phyloP scores from a whole-genome alignment of 2,329 filamentous ascomycete species.

The Paecilomyces variotii region DNA sequence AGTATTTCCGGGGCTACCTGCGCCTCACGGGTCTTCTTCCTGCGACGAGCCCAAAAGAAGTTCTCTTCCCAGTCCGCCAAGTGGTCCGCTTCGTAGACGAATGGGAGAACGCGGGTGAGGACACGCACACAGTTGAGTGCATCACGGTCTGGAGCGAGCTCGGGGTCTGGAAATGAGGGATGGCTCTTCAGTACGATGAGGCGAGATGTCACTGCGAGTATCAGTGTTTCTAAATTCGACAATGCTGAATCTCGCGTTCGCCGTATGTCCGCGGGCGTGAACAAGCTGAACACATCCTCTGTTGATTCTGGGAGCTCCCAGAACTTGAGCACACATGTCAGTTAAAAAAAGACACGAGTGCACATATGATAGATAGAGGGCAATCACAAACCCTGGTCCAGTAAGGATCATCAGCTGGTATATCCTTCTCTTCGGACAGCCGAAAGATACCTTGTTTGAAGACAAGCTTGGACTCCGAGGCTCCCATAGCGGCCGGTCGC shows the following conservation, averaged over 20 bases:
- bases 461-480: conserved; percentile 95
- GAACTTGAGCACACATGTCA: conserved; percentile 53
- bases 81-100: conserved; percentile 80
- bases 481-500: conserved; percentile 62
- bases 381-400: conserved; percentile 67
- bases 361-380: not conserved
- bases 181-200: conserved; percentile 78
- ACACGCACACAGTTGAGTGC: conserved; percentile 94
- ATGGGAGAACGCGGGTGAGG: conserved; percentile 81
- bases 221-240: conserved; percentile 81
- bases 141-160: conserved; percentile 73
- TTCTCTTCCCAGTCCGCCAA: conserved; percentile 78
- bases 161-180: conserved; percentile 79
- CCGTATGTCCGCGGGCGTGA: conserved; percentile 80
- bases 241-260: conserved; percentile 77
- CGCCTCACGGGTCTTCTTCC: conserved; percentile 61
- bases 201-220: conserved; percentile 74
- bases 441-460: conserved; percentile 98
- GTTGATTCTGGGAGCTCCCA: conserved; percentile 94
- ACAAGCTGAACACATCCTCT: conserved; percentile 94
- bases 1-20: conserved; percentile 66
- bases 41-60: conserved; percentile 81
- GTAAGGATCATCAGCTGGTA: conserved; percentile 80
- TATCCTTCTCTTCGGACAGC: conserved; percentile 83
- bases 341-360: conserved; percentile 1